A percentile compares a stretch with the other conserved stretches of the same genome.
These are phyloP conservation scores for Aspergillus panamensis DNA, from an alignment of 495 filamentous ascomycete genomes.

Conservation along the genomic window DNA sequence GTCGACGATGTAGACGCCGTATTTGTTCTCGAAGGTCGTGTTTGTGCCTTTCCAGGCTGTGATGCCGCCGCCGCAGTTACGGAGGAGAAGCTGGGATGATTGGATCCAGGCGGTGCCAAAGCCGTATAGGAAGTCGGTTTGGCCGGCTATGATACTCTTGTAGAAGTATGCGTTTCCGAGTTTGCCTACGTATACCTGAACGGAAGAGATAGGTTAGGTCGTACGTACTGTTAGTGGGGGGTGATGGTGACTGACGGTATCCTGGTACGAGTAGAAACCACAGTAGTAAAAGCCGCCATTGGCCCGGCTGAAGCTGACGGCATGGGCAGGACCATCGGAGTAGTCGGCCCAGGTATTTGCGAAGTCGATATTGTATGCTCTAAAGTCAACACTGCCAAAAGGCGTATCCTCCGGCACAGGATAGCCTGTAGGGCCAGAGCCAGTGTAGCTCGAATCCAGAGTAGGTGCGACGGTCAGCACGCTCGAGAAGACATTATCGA, in stretches of 20 bases:
- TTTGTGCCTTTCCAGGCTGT: conserved; percentile 67
- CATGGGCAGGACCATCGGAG: conserved; percentile 51
- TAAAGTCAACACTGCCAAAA: conserved; percentile 55
- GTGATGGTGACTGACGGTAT: conserved; percentile 41
- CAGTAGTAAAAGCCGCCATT: conserved; percentile 59
- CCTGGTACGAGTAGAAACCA: conserved; percentile 57
- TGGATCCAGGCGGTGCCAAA: conserved; percentile 52
- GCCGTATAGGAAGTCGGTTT: conserved; percentile 58
- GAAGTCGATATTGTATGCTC: conserved; percentile 59
- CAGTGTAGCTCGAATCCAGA: conserved; percentile 53
- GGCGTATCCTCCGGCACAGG: conserved; percentile 54
- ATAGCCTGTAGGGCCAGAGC: conserved; percentile 53
- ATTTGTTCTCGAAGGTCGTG: conserved; percentile 59
- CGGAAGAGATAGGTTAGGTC: neutral
- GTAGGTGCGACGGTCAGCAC: conserved; percentile 55
- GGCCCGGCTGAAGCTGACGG: conserved; percentile 51
- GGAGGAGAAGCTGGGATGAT: conserved; percentile 41
- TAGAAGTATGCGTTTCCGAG: conserved; percentile 58
- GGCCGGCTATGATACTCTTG: conserved; percentile 51
- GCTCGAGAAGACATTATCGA: conserved; percentile 57
- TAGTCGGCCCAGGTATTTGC: conserved; percentile 53
- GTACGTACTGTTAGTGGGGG: conserved; percentile 1
- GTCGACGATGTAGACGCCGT: conserved; percentile 57
- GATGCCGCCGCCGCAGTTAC: conserved; percentile 57
- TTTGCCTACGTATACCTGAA: conserved; percentile 57